These are phyloP conservation scores for Ustilago loliicola DNA, from an alignment of 1,284 basidiomycete species.

Conservation along the genomic window DNA sequence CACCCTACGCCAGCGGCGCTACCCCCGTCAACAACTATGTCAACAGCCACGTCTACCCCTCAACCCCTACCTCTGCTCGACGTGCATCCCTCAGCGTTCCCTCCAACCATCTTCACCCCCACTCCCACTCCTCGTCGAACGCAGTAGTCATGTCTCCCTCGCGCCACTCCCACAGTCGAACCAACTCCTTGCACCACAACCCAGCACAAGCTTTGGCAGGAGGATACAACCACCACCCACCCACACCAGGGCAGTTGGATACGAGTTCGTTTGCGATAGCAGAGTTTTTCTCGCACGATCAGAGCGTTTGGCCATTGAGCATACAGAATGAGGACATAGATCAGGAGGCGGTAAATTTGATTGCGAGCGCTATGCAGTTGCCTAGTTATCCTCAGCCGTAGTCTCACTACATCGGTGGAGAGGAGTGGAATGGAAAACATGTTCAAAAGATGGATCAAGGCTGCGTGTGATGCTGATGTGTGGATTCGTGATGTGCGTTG, in stretches of 20 bases:
- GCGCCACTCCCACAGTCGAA: conserved; percentile 13
- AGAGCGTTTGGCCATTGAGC: conserved; percentile 47
- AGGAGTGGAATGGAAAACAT: background rate
- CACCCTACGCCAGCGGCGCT: conserved; percentile 7
- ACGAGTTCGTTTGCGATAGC: conserved; percentile 42
- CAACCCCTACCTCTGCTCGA: background rate
- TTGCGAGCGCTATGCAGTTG: conserved; percentile 48
- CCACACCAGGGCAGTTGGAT: conserved; percentile 45
- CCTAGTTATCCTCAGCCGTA: conserved; percentile 18
- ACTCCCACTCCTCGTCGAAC: background rate
- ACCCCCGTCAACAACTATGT: conserved; percentile 13
- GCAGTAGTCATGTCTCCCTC: conserved; percentile 5
- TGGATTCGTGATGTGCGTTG: no score
- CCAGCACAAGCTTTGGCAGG: background rate
- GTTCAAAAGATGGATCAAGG: background rate
- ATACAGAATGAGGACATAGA: conserved; percentile 53
- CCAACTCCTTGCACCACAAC: conserved; percentile 9
- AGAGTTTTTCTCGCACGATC: conserved; percentile 54
- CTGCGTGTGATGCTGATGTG: no score
- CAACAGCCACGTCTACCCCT: conserved; percentile 1
- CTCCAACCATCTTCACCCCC: conserved; percentile 8
- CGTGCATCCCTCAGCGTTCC: conserved; percentile 7
- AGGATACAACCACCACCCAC: conserved; percentile 9
- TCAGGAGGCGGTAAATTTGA: conserved; percentile 43
- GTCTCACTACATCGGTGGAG: background rate